These are phyloP conservation scores for Saprolegnia parasitica DNA, from an alignment of 352 stramenopile species.

Conservation along the genomic window DNA sequence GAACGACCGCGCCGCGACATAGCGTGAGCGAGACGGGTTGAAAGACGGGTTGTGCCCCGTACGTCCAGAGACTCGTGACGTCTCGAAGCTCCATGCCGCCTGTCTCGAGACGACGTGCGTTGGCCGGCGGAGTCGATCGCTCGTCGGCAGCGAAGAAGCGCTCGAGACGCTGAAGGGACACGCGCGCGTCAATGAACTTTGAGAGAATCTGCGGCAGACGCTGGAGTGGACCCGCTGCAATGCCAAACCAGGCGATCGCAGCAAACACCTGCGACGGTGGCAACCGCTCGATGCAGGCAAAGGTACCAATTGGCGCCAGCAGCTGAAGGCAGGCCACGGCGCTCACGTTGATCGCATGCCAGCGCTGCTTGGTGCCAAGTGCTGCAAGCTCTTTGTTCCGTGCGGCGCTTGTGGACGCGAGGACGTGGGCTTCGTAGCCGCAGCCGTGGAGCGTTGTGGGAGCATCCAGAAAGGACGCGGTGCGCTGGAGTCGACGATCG, in stretches of 20 bases:
- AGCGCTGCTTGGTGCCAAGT: conserved; percentile 6
- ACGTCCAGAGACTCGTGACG: conserved; percentile 6
- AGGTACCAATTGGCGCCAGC: conserved; percentile 15
- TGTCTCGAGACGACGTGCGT: not conserved
- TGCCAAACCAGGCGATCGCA: conserved; percentile 25
- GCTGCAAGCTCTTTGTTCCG: conserved; percentile 1
- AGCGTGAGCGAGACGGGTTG: conserved; percentile 7
- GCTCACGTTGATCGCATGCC: conserved; percentile 13
- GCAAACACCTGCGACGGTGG: conserved; percentile 14
- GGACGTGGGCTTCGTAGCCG: not conserved
- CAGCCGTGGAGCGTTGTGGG: conserved; percentile 13
- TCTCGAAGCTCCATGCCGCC: conserved; percentile 6
- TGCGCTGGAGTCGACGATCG: not conserved
- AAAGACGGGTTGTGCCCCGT: not conserved
- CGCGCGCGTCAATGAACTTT: conserved; percentile 12
- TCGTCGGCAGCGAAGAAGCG: conserved; percentile 16
- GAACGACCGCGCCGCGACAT: not conserved
- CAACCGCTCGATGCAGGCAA: not conserved
- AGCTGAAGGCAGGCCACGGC: not conserved
- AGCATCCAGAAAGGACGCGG: not conserved
- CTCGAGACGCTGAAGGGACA: conserved; percentile 22
- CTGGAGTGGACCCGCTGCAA: conserved; percentile 4
- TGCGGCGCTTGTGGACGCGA: not conserved
- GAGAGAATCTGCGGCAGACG: conserved; percentile 11
- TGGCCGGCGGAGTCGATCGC: not conserved